Conservation (phyloP, 73 alveolate genomes). For the Symbiodinium pilosum region DNA sequence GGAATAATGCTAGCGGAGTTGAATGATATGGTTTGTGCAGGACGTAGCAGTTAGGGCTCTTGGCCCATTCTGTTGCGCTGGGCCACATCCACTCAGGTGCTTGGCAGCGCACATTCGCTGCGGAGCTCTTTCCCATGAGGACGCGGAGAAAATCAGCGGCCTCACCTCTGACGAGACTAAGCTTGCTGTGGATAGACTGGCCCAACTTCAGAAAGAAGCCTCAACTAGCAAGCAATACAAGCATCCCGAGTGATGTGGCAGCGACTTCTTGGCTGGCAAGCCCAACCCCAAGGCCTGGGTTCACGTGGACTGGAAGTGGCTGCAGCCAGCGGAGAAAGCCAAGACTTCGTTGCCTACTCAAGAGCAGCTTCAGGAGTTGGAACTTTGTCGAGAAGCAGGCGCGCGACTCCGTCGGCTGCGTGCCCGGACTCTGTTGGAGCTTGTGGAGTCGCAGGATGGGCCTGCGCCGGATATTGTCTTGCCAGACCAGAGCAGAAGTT, state of each 20-base stretch:
- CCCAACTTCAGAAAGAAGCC: not conserved
- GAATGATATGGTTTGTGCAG: no score
- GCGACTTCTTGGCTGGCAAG: not conserved
- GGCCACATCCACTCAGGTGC: no score
- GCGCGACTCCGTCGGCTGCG: not conserved
- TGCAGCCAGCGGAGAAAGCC: not conserved
- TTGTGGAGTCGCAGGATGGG: not conserved
- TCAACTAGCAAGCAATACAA: not conserved
- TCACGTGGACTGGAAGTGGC: not conserved
- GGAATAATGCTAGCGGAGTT: no score
- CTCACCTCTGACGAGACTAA: not conserved
- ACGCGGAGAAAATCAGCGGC: not conserved
- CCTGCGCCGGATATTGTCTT: not conserved
- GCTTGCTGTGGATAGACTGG: not conserved
- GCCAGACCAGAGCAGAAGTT: constrained; percentile 2
- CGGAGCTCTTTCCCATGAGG: not conserved
- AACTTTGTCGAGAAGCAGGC: not conserved
- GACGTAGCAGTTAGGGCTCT: no score
- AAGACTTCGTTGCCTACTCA: not conserved
- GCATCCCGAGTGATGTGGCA: not conserved
- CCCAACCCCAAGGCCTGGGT: not conserved
- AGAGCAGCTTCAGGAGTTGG: not conserved
- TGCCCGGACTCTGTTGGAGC: not conserved
- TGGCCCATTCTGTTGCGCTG: no score
- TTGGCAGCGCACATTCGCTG: not conserved